Percentiles rank a stretch among this genome's conserved stretches.
phyloP scores from a whole-genome alignment of 768 basidiomycete species.

The Mycena amicta region DNA sequence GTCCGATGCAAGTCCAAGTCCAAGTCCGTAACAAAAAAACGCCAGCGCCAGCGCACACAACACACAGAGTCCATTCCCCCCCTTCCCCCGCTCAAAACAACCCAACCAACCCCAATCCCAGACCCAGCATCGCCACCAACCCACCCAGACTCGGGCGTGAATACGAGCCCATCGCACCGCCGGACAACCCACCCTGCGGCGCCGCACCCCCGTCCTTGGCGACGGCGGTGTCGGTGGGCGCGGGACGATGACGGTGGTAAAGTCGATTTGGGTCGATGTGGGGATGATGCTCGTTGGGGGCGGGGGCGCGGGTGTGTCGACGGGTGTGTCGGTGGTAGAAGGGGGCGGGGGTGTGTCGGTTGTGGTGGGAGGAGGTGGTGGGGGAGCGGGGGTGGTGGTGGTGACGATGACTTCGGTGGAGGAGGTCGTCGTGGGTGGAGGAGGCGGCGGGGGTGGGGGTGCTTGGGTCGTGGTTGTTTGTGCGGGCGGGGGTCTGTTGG shows the following conservation, averaged over 20 bases:
- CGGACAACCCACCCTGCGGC: neutral
- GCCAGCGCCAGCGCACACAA: too few relatives aligned
- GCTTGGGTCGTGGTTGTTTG: neutral
- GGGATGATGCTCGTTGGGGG: neutral
- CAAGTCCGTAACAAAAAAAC: too few relatives aligned
- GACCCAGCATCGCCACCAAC: too few relatives aligned
- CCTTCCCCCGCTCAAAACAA: too few relatives aligned
- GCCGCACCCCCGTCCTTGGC: neutral
- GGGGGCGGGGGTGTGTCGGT: slow-evolving; percentile 5
- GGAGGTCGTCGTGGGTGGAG: neutral
- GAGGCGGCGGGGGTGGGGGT: too few relatives aligned
- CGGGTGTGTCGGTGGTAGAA: neutral
- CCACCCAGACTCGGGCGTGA: too few relatives aligned
- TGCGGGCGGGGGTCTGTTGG: neutral
- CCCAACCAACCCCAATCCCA: too few relatives aligned
- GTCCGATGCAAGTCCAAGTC: too few relatives aligned
- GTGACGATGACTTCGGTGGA: slow-evolving; percentile 1
- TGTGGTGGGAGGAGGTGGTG: neutral
- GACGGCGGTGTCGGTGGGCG: neutral
- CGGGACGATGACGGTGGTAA: neutral
- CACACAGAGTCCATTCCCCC: too few relatives aligned
- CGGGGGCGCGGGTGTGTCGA: neutral
- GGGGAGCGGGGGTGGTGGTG: neutral
- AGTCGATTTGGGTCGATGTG: neutral
- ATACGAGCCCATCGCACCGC: too few relatives aligned